Base-by-base conservation (phyloP, 495 filamentous ascomycete genomes). In the Penicillium waksmanii region DNA sequence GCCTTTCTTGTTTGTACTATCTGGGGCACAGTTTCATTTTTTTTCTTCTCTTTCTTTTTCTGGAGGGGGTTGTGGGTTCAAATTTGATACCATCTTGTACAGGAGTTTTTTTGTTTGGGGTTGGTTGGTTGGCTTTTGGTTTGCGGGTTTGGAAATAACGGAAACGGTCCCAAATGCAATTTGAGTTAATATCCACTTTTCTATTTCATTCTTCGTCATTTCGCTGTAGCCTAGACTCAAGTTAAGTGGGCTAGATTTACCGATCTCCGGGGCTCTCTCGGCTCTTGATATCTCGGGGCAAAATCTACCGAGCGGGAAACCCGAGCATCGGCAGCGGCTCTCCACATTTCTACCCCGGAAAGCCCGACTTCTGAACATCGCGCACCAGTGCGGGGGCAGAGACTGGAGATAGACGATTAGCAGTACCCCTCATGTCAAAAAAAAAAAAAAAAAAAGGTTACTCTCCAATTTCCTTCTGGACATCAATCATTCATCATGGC, bases 71-170 rank as follows among this genome's bases (percentile, higher is more conserved):
- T 63, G 63, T 66, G 63, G 64, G 61, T 58, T 69, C 66, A 64
- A 61, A 76, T 65, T 77, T 70, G 74, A 77, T 77, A 77, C 75
- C 75, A 77, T 73, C 73, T 67, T 75, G 67, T 70, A 74, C 61
- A 73, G 73, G 75, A 66, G 73, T 73, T 65, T 62, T 73, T 64
- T 61, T 47, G 42, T 55, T 52, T 44, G 49, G 40, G 58, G 42
- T 51, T 46, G 60, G 50, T 35, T 56, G 49, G 38, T 13, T 56
- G 49, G 38, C 9, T 40, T 51, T 53, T 47, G 47, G 50, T 38
- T 21, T 15, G 9, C 21, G 61, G 56, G 47, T 55, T 44, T 44
- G 67, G 61, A 70, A 69, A 70, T 70, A 63, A 46, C 56, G 57
- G 34, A 51, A 49, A 52, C 49, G 57, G 61, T 38, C 58, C 55